Evolutionary conservation across 352 stramenopile species (phyloP).

Genomic region (Blastocystis sp.): DNA sequence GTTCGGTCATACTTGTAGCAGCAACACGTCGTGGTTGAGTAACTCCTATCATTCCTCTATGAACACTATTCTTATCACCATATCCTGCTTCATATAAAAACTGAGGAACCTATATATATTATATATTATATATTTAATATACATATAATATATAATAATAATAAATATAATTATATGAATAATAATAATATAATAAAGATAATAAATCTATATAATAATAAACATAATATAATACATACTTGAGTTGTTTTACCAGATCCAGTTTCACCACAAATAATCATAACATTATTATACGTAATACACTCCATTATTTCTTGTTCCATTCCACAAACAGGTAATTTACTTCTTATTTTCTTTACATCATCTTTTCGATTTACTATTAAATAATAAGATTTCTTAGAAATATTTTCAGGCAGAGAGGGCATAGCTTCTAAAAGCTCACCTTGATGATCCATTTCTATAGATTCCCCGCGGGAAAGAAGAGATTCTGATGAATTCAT

Average conservation of each 20-base stretch:
- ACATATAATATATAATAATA: neutral
- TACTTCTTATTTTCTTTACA: constrained; percentile 67
- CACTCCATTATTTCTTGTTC: constrained; percentile 98
- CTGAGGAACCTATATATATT: constrained; percentile 60
- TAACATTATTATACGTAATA: constrained; percentile 74
- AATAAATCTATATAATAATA: neutral
- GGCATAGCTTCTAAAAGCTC: constrained; percentile 29
- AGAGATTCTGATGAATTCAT: too few relatives aligned
- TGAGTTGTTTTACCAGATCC: constrained; percentile 91
- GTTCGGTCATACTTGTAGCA: constrained; percentile 83
- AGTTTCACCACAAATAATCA: constrained; percentile 90
- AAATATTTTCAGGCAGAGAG: constrained; percentile 44
- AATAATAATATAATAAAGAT: neutral
- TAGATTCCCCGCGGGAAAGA: constrained; percentile 1
- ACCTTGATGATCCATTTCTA: constrained; percentile 16
- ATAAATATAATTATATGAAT: neutral
- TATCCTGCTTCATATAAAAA: constrained; percentile 86
- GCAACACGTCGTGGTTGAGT: constrained; percentile 91
- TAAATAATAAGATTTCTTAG: constrained; percentile 28
- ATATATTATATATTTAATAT: neutral
- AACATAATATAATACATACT: neutral
- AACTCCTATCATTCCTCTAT: constrained; percentile 60
- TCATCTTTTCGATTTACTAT: constrained; percentile 52
- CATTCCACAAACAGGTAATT: constrained; percentile 84
- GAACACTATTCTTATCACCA: constrained; percentile 42